Evolutionary conservation across 495 filamentous ascomycete genomes (phyloP).

Genomic region (Daldinia caldariorum): DNA sequence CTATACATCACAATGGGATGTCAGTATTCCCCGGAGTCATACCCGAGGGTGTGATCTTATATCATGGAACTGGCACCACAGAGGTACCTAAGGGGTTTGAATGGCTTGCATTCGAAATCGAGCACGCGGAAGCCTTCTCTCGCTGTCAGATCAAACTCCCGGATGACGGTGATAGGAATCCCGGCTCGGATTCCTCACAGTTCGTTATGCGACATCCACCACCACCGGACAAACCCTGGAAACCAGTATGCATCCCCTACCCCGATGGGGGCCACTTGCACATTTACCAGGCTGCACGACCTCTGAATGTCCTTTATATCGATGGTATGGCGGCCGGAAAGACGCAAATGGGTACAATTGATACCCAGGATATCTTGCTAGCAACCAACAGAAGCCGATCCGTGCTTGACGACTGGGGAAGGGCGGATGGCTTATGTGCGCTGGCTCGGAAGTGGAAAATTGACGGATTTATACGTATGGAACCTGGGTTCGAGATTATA

Average conservation of each 20-base stretch:
- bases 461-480: constrained; percentile 72
- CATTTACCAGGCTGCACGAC: constrained; percentile 59
- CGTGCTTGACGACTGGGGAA: constrained; percentile 49
- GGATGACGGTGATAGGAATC: constrained; percentile 5
- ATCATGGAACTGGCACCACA: constrained; percentile 63
- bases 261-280: constrained; percentile 63
- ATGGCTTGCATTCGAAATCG: constrained; percentile 77
- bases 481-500: constrained; percentile 75
- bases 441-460: constrained; percentile 62
- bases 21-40: constrained; percentile 69
- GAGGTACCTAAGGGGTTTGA: constrained; percentile 62
- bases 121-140: constrained; percentile 71
- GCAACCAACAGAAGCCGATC: constrained; percentile 41
- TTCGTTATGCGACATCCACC: neutral
- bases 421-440: constrained; percentile 62
- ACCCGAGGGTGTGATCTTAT: constrained; percentile 66
- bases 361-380: constrained; percentile 67
- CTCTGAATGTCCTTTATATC: constrained; percentile 67
- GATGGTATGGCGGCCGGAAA: constrained; percentile 71
- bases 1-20: constrained; percentile 74
- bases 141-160: constrained; percentile 20
- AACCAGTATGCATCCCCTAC: constrained; percentile 7
- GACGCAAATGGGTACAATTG: constrained; percentile 66
- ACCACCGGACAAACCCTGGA: neutral
- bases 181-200: neutral